A percentile compares a stretch with the other conserved stretches of the same genome.
phyloP scores from a whole-genome alignment of 2,329 filamentous ascomycete genomes.

The Thielaviopsis ethacetica region DNA sequence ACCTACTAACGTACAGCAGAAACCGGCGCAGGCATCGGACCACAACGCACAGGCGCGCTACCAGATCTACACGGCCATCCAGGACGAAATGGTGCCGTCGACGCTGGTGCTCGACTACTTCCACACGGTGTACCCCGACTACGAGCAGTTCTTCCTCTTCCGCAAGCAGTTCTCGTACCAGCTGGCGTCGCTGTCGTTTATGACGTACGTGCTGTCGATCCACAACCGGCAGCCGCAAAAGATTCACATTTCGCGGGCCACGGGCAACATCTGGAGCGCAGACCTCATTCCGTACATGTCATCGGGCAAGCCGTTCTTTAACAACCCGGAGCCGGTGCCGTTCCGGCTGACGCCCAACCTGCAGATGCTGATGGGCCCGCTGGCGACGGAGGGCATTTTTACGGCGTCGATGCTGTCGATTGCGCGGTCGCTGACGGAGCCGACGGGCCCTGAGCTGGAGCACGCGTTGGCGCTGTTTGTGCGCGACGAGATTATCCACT shows the following conservation, averaged over 20 bases:
- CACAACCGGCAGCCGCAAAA: conserved; percentile 91
- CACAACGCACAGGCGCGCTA: conserved; percentile 64
- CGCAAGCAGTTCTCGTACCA: conserved; percentile 93
- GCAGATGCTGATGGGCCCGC: conserved; percentile 86
- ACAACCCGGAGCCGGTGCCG: conserved; percentile 87
- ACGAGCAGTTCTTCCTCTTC: conserved; percentile 96
- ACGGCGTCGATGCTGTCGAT: conserved; percentile 93
- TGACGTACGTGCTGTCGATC: conserved; percentile 98
- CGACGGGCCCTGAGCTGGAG: conserved; percentile 66
- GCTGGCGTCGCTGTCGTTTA: conserved; percentile 85
- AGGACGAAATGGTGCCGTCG: conserved; percentile 80
- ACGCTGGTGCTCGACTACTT: conserved; percentile 78
- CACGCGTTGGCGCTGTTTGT: conserved; percentile 91
- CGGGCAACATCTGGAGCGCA: conserved; percentile 89
- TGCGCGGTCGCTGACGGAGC: conserved; percentile 80
- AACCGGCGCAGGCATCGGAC: conserved; percentile 16
- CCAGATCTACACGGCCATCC: conserved; percentile 88
- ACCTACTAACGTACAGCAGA: conserved; percentile 10
- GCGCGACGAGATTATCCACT: conserved; percentile 93
- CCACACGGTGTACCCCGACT: conserved; percentile 72
- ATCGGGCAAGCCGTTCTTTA: conserved; percentile 69
- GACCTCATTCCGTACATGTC: conserved; percentile 89
- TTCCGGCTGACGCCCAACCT: conserved; percentile 96
- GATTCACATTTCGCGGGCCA: conserved; percentile 73
- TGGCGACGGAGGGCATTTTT: conserved; percentile 92